A percentile compares a stretch with the other conserved stretches of the same genome.
These are phyloP conservation scores for Capronia coronata DNA, from an alignment of 2,329 filamentous ascomycete species.

Conservation along the genomic window DNA sequence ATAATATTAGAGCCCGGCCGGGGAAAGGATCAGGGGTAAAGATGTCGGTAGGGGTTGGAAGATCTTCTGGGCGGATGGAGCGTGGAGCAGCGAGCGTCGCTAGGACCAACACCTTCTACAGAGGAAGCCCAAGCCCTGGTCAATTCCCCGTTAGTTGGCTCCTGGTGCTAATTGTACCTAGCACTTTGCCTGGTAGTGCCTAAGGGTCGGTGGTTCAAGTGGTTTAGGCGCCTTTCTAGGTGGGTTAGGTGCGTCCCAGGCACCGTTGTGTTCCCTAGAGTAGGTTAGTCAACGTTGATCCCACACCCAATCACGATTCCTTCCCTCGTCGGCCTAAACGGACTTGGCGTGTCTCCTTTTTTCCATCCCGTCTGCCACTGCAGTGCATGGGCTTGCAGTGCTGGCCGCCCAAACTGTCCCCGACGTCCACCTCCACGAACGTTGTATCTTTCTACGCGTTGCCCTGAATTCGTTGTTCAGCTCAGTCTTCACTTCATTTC, in stretches of 20 bases:
- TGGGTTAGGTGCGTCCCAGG: no score
- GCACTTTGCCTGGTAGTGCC: not conserved
- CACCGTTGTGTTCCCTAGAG: no score
- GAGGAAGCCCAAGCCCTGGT: conserved; percentile 1
- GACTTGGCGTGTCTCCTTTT: conserved; percentile 23
- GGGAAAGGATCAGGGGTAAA: conserved; percentile 22
- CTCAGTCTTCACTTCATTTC: conserved; percentile 8
- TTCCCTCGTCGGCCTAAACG: conserved; percentile 2
- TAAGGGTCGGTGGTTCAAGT: no score
- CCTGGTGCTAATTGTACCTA: no score
- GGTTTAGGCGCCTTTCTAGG: no score
- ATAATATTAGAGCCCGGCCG: not conserved
- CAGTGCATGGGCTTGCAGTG: no score
- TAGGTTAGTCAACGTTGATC: conserved; percentile 13
- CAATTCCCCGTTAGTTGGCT: conserved; percentile 1
- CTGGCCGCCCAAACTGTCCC: not conserved
- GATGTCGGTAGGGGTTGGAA: not conserved
- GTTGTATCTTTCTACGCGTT: conserved; percentile 12
- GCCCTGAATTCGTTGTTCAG: conserved; percentile 7
- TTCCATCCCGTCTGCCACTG: conserved; percentile 5
- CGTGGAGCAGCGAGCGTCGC: not conserved
- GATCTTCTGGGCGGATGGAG: not conserved
- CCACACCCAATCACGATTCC: conserved; percentile 11
- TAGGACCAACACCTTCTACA: not conserved
- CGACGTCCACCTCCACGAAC: conserved; percentile 2